phyloP scores from a whole-genome alignment of 2,329 filamentous ascomycete genomes.

The Curvularia sp. region DNA sequence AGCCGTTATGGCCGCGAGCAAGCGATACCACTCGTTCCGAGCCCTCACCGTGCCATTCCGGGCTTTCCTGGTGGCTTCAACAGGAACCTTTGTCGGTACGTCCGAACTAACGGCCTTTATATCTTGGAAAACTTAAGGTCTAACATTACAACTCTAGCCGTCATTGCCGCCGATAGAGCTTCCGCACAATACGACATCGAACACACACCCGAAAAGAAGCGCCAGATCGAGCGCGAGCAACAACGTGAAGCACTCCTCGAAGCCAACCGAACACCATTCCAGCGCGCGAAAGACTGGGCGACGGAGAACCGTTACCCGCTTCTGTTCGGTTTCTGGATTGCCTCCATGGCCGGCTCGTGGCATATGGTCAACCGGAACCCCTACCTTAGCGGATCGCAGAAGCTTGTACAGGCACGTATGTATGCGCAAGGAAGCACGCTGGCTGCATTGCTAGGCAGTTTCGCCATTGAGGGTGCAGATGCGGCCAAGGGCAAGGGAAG shows the following conservation, averaged over 20 bases:
- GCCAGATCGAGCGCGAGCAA: constrained; percentile 38
- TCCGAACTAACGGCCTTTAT: background rate
- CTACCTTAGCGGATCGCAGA: constrained; percentile 77
- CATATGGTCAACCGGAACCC: constrained; percentile 78
- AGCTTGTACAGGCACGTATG: constrained; percentile 91
- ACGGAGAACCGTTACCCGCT: constrained; percentile 84
- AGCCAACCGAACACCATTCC: constrained; percentile 61
- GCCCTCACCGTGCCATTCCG: constrained; percentile 87
- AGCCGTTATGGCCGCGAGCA: constrained; percentile 71
- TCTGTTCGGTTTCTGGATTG: constrained; percentile 81
- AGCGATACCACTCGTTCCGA: constrained; percentile 79
- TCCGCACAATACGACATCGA: constrained; percentile 74
- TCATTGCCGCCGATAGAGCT: constrained; percentile 81
- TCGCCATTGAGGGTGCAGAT: constrained; percentile 82
- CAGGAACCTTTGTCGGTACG: constrained; percentile 77
- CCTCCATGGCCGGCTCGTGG: constrained; percentile 77
- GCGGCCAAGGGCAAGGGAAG: constrained; percentile 75
- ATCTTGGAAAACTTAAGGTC: background rate
- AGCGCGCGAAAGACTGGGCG: constrained; percentile 75
- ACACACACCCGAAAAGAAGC: constrained; percentile 64
- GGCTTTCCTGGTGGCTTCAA: constrained; percentile 83
- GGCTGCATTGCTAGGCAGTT: constrained; percentile 80
- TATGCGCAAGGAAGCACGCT: constrained; percentile 91
- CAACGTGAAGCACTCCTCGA: constrained; percentile 53
- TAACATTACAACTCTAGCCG: constrained; percentile 55